Conservation (phyloP, 208 protist genomes). For the Leishmania arabica region DNA sequence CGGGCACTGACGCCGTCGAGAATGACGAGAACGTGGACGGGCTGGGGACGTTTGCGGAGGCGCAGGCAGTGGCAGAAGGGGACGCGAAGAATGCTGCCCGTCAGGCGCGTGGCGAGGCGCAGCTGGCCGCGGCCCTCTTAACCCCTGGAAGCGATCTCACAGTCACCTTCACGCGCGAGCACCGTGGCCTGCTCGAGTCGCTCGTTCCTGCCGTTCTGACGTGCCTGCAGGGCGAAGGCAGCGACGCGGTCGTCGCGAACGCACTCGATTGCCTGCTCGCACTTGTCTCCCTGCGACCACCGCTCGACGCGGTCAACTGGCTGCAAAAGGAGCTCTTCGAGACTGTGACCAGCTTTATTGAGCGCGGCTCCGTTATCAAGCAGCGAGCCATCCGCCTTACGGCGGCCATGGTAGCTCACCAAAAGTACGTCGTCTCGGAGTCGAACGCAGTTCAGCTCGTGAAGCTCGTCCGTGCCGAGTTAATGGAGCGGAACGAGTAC, state of each 20-base stretch:
- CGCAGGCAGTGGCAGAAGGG: conserved; percentile 41
- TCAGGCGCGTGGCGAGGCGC: not conserved
- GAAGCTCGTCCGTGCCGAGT: conserved; percentile 64
- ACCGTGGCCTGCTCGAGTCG: conserved; percentile 68
- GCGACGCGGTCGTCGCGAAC: conserved; percentile 85
- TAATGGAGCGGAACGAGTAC: conserved; percentile 84
- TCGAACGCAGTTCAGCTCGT: conserved; percentile 68
- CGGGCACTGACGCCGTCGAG: conserved; percentile 21
- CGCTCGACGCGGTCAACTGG: conserved; percentile 57
- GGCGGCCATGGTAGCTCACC: conserved; percentile 75
- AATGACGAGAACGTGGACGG: conserved; percentile 52
- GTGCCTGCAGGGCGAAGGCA: conserved; percentile 89
- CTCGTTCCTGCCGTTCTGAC: conserved; percentile 76
- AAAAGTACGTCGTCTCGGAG: conserved; percentile 64
- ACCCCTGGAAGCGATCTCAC: conserved; percentile 45
- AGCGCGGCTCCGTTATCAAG: conserved; percentile 85
- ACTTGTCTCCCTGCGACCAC: conserved; percentile 80
- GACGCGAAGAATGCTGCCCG: not conserved
- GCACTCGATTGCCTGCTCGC: conserved; percentile 86
- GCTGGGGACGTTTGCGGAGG: conserved; percentile 69
- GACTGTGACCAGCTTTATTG: conserved; percentile 80
- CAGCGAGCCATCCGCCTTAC: conserved; percentile 87
- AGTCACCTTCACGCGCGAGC: conserved; percentile 75
- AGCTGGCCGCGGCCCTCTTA: conserved; percentile 8
- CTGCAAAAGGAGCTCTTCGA: conserved; percentile 68